Evolutionary conservation across 768 basidiomycete genomes (phyloP).

Genomic region (Guyanaporus albipodus): DNA sequence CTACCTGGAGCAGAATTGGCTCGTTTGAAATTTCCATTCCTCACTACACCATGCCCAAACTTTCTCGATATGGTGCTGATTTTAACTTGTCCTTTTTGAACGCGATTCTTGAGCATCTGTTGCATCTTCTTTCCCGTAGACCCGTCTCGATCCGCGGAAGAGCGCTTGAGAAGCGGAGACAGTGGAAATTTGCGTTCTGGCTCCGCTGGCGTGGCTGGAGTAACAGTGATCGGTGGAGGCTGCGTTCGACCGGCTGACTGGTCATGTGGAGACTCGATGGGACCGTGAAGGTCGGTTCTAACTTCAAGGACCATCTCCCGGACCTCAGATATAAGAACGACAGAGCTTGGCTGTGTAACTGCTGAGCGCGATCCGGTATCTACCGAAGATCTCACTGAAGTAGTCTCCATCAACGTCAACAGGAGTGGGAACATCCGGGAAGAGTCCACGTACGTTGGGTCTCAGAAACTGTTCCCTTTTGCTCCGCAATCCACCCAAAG

Average conservation of each 20-base stretch:
- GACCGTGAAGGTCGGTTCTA: background rate
- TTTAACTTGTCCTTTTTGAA: constrained; percentile 67
- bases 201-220: constrained; percentile 55
- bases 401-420: background rate
- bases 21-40: constrained; percentile 53
- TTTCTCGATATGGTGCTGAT: constrained; percentile 76
- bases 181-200: constrained; percentile 16
- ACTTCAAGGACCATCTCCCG: constrained; percentile 14
- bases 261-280: constrained; percentile 2
- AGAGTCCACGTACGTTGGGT: constrained; percentile 21
- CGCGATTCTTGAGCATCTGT: constrained; percentile 68
- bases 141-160: constrained; percentile 39
- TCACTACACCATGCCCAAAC: constrained; percentile 66
- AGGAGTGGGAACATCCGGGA: background rate
- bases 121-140: constrained; percentile 70
- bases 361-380: constrained; percentile 29
- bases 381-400: constrained; percentile 28
- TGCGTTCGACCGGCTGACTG: background rate
- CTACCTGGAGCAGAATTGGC: constrained; percentile 68
- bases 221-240: constrained; percentile 50
- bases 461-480: constrained; percentile 34
- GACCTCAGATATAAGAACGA: constrained; percentile 10
- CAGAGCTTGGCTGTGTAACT: constrained; percentile 18
- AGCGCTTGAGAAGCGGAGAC: constrained; percentile 21
- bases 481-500: constrained; percentile 81